Percentiles rank a stretch among this genome's conserved stretches.
Conservation (phyloP, 2,329 filamentous ascomycete species). For the Neocatenulostroma microsporum region DNA sequence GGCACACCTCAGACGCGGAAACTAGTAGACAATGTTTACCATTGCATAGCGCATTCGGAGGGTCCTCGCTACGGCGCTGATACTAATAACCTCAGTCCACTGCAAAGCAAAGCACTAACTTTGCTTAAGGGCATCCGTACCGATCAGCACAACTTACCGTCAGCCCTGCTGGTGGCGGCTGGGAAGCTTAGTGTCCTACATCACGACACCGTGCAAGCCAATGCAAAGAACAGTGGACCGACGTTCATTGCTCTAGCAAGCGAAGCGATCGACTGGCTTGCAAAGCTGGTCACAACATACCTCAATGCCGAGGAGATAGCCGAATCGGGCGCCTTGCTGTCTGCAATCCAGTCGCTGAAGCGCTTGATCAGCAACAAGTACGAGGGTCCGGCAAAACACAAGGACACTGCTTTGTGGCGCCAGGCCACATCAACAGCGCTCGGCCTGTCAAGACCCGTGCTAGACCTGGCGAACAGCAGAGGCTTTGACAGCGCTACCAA, state of each 20-base stretch:
- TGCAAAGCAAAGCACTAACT: constrained; percentile 64
- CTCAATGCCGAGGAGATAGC: constrained; percentile 61
- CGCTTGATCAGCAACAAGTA: constrained; percentile 74
- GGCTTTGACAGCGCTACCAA: constrained; percentile 33
- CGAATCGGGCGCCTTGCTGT: constrained; percentile 56
- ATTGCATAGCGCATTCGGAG: constrained; percentile 63
- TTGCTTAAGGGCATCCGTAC: constrained; percentile 61
- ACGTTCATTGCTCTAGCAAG: constrained; percentile 90
- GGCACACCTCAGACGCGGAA: constrained; percentile 53
- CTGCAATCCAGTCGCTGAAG: constrained; percentile 58
- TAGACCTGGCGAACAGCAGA: constrained; percentile 41
- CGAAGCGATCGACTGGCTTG: constrained; percentile 63
- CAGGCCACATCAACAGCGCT: constrained; percentile 66
- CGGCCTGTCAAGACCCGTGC: constrained; percentile 57
- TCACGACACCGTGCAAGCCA: constrained; percentile 39
- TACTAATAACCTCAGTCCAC: constrained; percentile 61
- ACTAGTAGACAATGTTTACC: constrained; percentile 64
- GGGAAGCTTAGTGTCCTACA: constrained; percentile 65
- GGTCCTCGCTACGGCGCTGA: constrained; percentile 62
- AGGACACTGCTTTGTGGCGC: constrained; percentile 66
- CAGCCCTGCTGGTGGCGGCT: constrained; percentile 60
- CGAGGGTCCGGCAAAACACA: constrained; percentile 62
- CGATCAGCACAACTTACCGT: constrained; percentile 56
- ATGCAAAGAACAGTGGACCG: constrained; percentile 43
- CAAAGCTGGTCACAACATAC: constrained; percentile 53